A percentile compares a stretch with the other conserved stretches of the same genome.
phyloP scores from a whole-genome alignment of 177 flowering plant species.

The Vitis hybrid region DNA sequence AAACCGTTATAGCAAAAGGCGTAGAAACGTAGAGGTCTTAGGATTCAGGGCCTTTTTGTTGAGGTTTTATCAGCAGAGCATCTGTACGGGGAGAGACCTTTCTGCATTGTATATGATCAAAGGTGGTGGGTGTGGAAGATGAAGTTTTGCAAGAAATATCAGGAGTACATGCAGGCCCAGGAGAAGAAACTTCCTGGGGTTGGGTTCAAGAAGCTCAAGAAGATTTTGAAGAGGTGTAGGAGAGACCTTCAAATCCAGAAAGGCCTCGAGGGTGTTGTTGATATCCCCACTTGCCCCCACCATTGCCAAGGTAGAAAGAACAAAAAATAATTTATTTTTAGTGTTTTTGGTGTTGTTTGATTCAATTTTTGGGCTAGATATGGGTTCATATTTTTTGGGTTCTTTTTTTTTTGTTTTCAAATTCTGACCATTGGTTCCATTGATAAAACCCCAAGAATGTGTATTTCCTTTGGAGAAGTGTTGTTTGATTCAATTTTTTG shows the following conservation, averaged over 20 bases:
- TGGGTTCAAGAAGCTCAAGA: constrained; percentile 76
- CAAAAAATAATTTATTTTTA: background rate
- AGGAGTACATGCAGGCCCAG: constrained; percentile 78
- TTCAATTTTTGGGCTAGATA: background rate
- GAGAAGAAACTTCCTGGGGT: constrained; percentile 61
- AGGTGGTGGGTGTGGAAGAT: constrained; percentile 24
- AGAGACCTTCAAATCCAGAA: constrained; percentile 32
- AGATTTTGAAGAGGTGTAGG: constrained; percentile 74
- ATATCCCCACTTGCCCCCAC: constrained; percentile 38
- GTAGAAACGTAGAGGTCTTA: no score
- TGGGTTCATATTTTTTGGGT: background rate
- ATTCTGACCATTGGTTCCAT: no score
- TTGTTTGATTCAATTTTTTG: no score
- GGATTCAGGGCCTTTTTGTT: no score
- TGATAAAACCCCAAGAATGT: no score
- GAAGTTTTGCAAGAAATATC: constrained; percentile 93
- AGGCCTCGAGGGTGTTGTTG: constrained; percentile 16
- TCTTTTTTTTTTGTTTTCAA: background rate
- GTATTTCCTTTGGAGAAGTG: no score
- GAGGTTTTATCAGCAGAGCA: no score
- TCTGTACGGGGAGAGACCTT: no score
- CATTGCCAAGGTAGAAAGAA: constrained; percentile 50
- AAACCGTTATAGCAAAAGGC: no score
- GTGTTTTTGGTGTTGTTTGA: background rate
- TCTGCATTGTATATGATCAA: no score